These are phyloP conservation scores for Xylariaceae sp. DNA, from an alignment of 2,329 filamentous ascomycete genomes.

Conservation along the genomic window DNA sequence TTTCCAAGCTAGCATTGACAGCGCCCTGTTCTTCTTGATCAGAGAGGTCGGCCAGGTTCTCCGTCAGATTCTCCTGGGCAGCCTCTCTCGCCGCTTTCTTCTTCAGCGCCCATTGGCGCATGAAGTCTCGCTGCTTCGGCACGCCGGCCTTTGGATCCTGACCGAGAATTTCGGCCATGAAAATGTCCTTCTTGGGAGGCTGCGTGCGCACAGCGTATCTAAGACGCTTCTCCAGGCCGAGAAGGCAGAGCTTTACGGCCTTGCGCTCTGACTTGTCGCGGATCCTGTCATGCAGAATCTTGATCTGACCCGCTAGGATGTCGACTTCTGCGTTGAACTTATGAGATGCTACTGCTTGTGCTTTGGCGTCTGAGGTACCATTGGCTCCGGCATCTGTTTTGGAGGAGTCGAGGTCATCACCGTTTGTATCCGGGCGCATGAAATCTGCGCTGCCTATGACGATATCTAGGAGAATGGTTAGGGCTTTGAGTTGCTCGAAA, in stretches of 20 bases:
- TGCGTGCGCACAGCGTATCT: slow-evolving; percentile 64
- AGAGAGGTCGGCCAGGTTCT: background rate
- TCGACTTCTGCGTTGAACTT: slow-evolving; percentile 70
- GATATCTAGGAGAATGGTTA: slow-evolving; percentile 65
- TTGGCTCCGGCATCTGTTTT: slow-evolving; percentile 32
- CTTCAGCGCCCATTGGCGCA: slow-evolving; percentile 39
- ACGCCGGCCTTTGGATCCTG: slow-evolving; percentile 32
- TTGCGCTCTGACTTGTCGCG: slow-evolving; percentile 71
- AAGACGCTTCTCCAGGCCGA: slow-evolving; percentile 69
- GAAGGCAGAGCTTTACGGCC: slow-evolving; percentile 70
- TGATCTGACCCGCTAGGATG: slow-evolving; percentile 54
- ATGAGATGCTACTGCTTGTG: slow-evolving; percentile 21
- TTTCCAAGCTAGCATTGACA: background rate
- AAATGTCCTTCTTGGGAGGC: slow-evolving; percentile 49
- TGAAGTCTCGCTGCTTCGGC: slow-evolving; percentile 45
- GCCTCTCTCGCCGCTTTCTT: slow-evolving; percentile 16
- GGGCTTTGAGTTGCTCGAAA: slow-evolving; percentile 62
- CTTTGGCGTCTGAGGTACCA: background rate
- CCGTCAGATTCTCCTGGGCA: background rate
- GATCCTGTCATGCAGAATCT: slow-evolving; percentile 56
- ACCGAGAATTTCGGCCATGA: slow-evolving; percentile 31
- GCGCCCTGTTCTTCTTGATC: background rate
- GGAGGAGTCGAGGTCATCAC: slow-evolving; percentile 30
- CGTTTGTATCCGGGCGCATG: slow-evolving; percentile 12
- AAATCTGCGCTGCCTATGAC: slow-evolving; percentile 61